Evolutionary conservation across 371 early-diverging fungal genomes (phyloP).

Genomic region (Lichtheimia ornata): DNA sequence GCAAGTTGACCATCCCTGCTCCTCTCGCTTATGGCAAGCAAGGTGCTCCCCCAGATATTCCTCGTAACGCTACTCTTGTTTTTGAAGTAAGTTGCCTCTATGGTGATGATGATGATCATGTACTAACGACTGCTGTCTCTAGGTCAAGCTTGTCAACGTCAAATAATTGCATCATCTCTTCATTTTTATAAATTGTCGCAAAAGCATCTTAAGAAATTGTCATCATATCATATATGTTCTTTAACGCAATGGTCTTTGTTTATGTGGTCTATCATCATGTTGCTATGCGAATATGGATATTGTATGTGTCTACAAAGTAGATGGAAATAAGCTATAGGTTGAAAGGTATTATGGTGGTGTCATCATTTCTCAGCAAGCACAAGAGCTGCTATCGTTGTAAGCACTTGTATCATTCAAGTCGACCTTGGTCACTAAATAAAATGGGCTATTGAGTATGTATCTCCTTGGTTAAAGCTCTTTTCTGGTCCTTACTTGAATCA

Average conservation of each 20-base stretch:
- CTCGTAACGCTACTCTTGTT: slow-evolving; percentile 79
- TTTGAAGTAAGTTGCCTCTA: slow-evolving; percentile 75
- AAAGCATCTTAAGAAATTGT: no score
- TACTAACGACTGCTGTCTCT: neutral
- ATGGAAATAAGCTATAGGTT: neutral
- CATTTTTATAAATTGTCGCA: no score
- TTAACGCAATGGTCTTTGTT: neutral
- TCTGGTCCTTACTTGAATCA: slow-evolving; percentile 18
- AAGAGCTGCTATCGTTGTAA: slow-evolving; percentile 37
- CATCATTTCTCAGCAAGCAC: slow-evolving; percentile 36
- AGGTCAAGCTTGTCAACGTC: slow-evolving; percentile 29
- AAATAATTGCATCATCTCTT: slow-evolving; percentile 14
- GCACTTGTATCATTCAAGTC: slow-evolving; percentile 39
- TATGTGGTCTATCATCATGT: neutral
- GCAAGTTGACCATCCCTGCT: slow-evolving; percentile 89
- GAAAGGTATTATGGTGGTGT: no score
- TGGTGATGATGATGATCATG: neutral
- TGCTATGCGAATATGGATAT: neutral
- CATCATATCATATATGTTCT: neutral
- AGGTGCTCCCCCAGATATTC: slow-evolving; percentile 89
- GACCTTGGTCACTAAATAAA: slow-evolving; percentile 44
- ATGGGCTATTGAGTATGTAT: neutral
- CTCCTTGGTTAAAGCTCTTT: neutral
- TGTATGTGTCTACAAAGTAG: neutral
- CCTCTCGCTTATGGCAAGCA: slow-evolving; percentile 83